phyloP scores from a whole-genome alignment of 768 basidiomycete species.

The Lactarius sanguifluus region DNA sequence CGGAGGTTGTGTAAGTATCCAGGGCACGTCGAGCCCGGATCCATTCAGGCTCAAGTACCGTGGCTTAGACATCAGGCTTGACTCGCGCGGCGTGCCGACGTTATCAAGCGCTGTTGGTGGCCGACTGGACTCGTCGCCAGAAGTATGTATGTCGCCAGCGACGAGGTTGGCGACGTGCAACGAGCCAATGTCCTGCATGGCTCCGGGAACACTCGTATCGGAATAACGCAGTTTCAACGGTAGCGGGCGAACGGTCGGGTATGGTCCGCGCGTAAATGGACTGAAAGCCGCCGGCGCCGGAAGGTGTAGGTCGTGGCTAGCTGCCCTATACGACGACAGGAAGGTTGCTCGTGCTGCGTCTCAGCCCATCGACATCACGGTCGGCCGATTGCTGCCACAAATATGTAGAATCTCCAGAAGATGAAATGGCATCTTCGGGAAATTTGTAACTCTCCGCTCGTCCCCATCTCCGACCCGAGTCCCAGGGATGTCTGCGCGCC shows the following conservation, averaged over 20 bases:
- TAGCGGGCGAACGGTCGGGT: conserved; percentile 30
- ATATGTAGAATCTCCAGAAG: conserved; percentile 8
- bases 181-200: conserved; percentile 41
- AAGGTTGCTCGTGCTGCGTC: conserved; percentile 18
- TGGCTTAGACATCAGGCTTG: conserved; percentile 31
- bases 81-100: conserved; percentile 30
- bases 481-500: conserved; percentile 26
- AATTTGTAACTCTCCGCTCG: conserved; percentile 32
- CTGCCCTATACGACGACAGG: neutral
- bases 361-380: neutral
- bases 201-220: conserved; percentile 35
- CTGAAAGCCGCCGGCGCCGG: conserved; percentile 8
- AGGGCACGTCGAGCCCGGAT: conserved; percentile 38
- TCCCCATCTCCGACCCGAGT: conserved; percentile 19
- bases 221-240: conserved; percentile 31
- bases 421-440: conserved; percentile 14
- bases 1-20: conserved; percentile 28
- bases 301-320: conserved; percentile 1
- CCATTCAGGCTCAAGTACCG: conserved; percentile 38
- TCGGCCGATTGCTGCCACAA: conserved; percentile 14
- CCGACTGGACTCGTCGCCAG: conserved; percentile 35
- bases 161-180: conserved; percentile 50
- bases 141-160: conserved; percentile 44
- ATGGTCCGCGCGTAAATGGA: conserved; percentile 9
- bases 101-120: conserved; percentile 32